Base-by-base conservation (phyloP, 331 rosid genomes). In the Phaseolus coccineus region DNA sequence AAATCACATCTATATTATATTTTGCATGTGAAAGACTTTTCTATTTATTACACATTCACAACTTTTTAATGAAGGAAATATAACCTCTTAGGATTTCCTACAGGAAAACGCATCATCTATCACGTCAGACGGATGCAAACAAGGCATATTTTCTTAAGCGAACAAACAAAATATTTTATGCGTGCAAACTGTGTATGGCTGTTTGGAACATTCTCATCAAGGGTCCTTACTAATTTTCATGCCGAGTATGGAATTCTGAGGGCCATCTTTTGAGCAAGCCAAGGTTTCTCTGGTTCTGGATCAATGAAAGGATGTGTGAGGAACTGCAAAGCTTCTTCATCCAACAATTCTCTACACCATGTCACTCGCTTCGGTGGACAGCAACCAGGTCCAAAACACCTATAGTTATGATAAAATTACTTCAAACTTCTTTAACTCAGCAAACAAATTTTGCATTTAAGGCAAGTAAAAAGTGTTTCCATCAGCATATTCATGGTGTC, bases 341-440 rank as follows among this genome's bases (percentile, higher is more conserved):
- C 90, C 68, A 88, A 24, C 82, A 93, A 81, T 79, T 93, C 97
- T 90, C 96, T 84, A 39, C 88, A 87, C 98, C 98, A 93, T 24
- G 85, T 73, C 47, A 83, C 98, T 72, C 98, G 84, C 25, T 80
- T 75, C 3, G 87, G n/a, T 16, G 91, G 88, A 85, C 86, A 84
- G 81, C 96, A 90, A 35, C 98, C 98, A 0, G 97, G 97, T 66
- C 97, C 98, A 35, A 85, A 89, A 82, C 98, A 93, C 91, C 98
- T 91, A 85, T 51, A 80, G n/a, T 68, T 72, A 81, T 50, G 8
- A 77, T 69, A 56, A 24, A n/a, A 57, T 30, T 35, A 85, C 46
- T 7, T 24, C 80, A 81, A 77, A 47, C 69, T 62, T 62, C 14
- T 51, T 59, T 3, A 62, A 27, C 82, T 76, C 62, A 14, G 51